Conservation (phyloP, 2,329 filamentous ascomycete species). For the Sporothrix luriei region DNA sequence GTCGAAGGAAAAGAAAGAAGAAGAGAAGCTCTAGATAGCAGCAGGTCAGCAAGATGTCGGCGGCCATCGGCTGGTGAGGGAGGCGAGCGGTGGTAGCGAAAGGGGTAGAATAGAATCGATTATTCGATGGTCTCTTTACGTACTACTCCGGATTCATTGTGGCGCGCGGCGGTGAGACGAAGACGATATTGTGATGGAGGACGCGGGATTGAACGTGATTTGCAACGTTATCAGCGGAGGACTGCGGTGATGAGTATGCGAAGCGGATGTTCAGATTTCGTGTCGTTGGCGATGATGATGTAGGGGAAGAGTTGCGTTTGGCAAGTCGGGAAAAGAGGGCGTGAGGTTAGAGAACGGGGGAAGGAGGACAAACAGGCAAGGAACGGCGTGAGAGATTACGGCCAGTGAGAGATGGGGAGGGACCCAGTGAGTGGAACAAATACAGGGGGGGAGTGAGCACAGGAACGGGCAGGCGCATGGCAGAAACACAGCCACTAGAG, state of each 20-base stretch:
- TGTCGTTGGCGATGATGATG: conserved; percentile 23
- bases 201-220: neutral
- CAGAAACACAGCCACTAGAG: conserved; percentile 23
- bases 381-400: conserved; percentile 8
- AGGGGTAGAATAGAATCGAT: conserved; percentile 29
- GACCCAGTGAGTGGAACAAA: neutral
- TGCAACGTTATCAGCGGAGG: neutral
- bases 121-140: conserved; percentile 33
- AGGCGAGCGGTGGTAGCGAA: conserved; percentile 8
- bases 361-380: conserved; percentile 15
- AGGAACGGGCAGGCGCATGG: conserved; percentile 12
- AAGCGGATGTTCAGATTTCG: neutral
- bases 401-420: neutral
- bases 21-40: conserved; percentile 22
- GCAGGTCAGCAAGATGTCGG: conserved; percentile 18
- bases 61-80: neutral
- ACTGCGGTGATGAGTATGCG: neutral
- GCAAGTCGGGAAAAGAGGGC: conserved; percentile 14
- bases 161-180: conserved; percentile 43
- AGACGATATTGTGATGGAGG: neutral
- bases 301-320: conserved; percentile 7
- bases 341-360: conserved; percentile 29
- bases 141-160: conserved; percentile 94
- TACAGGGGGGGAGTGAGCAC: neutral
- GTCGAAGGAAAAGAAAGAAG: neutral